These are phyloP conservation scores for Rhododendron molle DNA, from an alignment of 148 eudicot species.

Conservation along the genomic window DNA sequence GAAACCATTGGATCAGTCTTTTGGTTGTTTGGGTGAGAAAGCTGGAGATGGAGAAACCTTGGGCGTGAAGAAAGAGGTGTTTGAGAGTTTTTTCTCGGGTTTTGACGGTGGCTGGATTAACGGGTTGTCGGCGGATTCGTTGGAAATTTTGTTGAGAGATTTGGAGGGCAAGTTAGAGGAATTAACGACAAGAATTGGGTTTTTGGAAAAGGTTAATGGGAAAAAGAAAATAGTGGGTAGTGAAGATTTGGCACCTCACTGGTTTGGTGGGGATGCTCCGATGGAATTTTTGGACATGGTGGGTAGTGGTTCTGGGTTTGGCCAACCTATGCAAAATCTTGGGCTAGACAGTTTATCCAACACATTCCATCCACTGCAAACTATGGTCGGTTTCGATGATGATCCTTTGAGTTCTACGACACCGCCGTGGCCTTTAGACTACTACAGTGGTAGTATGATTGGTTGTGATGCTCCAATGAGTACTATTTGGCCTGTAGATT, in stretches of 20 bases:
- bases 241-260: not conserved
- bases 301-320: not conserved
- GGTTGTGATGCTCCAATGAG: not conserved
- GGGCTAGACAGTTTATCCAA: not conserved
- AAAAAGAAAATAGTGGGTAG: not conserved
- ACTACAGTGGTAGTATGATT: not conserved
- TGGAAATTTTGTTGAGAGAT: not conserved
- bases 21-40: not conserved
- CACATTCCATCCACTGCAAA: not conserved
- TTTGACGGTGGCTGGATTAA: not conserved
- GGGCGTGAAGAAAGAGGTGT: not conserved
- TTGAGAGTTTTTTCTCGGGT: not conserved
- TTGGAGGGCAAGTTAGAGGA: not conserved
- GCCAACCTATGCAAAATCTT: not conserved
- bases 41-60: not conserved
- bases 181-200: not conserved
- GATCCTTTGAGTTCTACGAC: not conserved
- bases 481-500: not conserved
- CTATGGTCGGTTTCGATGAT: not conserved
- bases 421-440: not conserved
- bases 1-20: not conserved
- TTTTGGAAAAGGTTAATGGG: not conserved
- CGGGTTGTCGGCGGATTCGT: not conserved
- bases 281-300: not conserved
- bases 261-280: not conserved